Evolutionary conservation across 495 filamentous ascomycete species (phyloP).

Genomic region (Penicillium pulvis): DNA sequence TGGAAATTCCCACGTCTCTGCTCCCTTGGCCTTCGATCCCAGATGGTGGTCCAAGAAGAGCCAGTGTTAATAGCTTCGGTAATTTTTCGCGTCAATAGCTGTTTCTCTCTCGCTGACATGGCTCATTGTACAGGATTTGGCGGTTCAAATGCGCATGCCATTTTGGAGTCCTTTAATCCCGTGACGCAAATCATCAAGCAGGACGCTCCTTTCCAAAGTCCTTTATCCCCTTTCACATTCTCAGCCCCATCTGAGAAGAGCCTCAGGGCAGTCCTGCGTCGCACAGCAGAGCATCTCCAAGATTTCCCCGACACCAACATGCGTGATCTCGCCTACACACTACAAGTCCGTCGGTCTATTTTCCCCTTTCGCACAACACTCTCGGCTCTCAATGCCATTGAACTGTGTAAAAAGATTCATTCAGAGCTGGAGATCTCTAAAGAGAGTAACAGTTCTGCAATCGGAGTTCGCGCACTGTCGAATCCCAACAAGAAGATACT

Average conservation of each 20-base stretch:
- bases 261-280: not conserved
- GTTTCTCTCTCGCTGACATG: conserved; percentile 11
- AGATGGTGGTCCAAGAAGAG: conserved; percentile 25
- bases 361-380: not conserved
- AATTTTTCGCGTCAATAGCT: not conserved
- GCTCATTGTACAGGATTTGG: conserved; percentile 37
- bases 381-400: not conserved
- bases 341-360: not conserved
- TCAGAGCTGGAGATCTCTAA: conserved; percentile 6
- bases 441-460: conserved; percentile 6
- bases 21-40: not conserved
- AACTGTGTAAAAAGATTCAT: not conserved
- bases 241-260: not conserved
- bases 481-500: not conserved
- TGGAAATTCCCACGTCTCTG: conserved; percentile 43
- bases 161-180: conserved; percentile 34
- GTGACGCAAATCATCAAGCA: not conserved
- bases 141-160: conserved; percentile 41
- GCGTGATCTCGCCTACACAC: conserved; percentile 1
- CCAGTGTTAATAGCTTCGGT: conserved; percentile 26
- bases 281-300: not conserved
- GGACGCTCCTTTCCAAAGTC: not conserved
- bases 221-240: not conserved
- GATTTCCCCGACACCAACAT: not conserved
- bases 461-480: not conserved